Evolutionary conservation across 2,329 filamentous ascomycete species (phyloP).

Genomic region (Fusarium hostae): DNA sequence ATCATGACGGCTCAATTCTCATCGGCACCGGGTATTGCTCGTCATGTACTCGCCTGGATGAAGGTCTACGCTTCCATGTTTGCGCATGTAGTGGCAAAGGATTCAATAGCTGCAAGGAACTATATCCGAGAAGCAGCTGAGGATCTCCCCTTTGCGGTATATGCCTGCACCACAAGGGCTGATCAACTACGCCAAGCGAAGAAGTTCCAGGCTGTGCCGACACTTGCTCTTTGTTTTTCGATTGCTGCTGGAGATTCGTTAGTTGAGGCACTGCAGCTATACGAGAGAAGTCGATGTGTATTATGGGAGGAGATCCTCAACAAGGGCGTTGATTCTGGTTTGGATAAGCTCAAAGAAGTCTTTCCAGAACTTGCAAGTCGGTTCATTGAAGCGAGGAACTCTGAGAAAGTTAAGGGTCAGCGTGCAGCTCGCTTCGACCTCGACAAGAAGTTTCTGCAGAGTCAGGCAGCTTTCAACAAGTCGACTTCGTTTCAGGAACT

Average conservation of each 20-base stretch:
- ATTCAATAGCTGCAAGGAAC: neutral
- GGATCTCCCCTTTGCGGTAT: neutral
- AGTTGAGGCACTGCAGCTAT: neutral
- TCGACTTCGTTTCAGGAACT: neutral
- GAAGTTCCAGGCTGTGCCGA: neutral
- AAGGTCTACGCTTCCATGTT: neutral
- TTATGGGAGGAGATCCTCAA: neutral
- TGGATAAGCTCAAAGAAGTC: neutral
- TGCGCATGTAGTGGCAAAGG: neutral
- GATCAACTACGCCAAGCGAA: neutral
- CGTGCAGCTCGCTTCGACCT: fast-evolving
- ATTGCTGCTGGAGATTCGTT: neutral
- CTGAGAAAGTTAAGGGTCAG: neutral
- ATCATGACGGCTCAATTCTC: neutral
- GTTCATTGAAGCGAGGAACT: neutral
- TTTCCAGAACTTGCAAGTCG: neutral
- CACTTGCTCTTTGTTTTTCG: neutral
- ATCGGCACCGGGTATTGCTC: neutral
- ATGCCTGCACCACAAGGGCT: neutral
- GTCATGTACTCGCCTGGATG: neutral
- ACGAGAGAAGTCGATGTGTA: neutral
- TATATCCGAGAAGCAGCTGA: neutral
- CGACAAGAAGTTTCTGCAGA: neutral
- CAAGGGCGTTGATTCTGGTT: neutral
- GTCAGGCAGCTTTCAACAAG: neutral